phyloP scores from a whole-genome alignment of 169 alveolate genomes.

The Fabrea salina region DNA sequence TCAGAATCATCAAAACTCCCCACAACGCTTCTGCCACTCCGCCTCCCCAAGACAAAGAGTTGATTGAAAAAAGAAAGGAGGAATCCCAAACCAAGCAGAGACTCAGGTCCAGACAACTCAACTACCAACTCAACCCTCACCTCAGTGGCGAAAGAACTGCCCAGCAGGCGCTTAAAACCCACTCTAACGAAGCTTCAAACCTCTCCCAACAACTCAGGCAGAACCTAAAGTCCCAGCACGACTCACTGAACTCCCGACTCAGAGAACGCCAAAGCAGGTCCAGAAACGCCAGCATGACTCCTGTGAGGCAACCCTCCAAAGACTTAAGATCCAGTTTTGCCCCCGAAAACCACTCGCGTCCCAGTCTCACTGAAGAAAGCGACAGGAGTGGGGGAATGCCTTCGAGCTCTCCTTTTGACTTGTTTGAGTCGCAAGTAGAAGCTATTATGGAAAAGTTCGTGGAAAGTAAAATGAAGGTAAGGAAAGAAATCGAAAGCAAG shows the following conservation, averaged over 20 bases:
- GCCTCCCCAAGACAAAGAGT: background rate
- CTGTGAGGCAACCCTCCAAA: background rate
- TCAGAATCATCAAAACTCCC: background rate
- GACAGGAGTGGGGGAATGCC: background rate
- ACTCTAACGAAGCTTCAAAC: background rate
- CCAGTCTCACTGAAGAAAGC: background rate
- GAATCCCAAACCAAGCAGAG: background rate
- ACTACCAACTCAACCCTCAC: background rate
- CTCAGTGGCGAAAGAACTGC: constrained; percentile 3
- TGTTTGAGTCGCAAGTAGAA: constrained; percentile 25
- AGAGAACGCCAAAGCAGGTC: background rate
- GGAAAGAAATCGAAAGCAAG: background rate
- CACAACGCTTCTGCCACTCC: background rate
- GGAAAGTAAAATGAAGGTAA: constrained; percentile 2
- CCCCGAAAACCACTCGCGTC: background rate
- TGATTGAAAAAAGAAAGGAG: background rate
- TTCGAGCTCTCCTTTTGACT: background rate
- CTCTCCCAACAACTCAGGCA: background rate
- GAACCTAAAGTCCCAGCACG: background rate
- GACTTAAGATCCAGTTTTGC: background rate
- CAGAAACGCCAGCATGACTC: background rate
- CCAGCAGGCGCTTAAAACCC: constrained; percentile 1
- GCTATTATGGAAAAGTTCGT: constrained; percentile 11
- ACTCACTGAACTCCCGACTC: background rate
- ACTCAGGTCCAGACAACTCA: background rate